Evolutionary conservation across 2,329 filamentous ascomycete species (phyloP).

Genomic region (Diaporthe ampelina): DNA sequence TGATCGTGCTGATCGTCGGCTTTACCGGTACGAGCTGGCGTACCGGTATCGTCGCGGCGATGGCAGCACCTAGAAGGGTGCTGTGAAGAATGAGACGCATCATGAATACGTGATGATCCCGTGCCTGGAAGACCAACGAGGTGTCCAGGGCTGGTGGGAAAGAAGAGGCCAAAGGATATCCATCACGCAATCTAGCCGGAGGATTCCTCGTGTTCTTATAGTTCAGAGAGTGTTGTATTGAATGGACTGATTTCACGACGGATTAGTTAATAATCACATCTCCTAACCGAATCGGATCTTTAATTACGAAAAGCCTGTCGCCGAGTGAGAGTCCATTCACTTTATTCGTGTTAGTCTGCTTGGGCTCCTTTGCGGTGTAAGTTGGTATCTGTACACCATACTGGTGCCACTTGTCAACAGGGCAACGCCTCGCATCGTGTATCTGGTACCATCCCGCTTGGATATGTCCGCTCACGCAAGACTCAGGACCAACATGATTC

Average conservation of each 20-base stretch:
- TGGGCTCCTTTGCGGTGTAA: not conserved
- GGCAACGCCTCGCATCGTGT: not conserved
- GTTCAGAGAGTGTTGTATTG: no score
- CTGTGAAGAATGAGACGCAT: not conserved
- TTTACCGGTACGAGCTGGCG: no score
- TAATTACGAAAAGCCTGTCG: not conserved
- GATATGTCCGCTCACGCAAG: not conserved
- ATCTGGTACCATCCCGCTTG: not conserved
- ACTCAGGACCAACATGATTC: not conserved
- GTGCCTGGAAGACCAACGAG: not conserved
- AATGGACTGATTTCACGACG: no score
- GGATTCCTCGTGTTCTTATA: no score
- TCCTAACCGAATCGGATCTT: no score
- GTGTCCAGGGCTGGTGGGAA: not conserved
- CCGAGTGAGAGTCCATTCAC: not conserved
- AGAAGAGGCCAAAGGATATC: not conserved
- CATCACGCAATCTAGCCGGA: not conserved
- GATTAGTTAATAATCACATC: no score
- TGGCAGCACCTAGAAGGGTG: not conserved
- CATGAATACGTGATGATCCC: not conserved
- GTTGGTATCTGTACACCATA: not conserved
- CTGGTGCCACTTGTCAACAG: not conserved
- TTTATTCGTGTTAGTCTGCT: not conserved
- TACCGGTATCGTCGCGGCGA: not conserved
- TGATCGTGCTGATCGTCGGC: no score